Conservation (phyloP, 1,139 yeast genomes). For the Debaryomyces fabryi region DNA sequence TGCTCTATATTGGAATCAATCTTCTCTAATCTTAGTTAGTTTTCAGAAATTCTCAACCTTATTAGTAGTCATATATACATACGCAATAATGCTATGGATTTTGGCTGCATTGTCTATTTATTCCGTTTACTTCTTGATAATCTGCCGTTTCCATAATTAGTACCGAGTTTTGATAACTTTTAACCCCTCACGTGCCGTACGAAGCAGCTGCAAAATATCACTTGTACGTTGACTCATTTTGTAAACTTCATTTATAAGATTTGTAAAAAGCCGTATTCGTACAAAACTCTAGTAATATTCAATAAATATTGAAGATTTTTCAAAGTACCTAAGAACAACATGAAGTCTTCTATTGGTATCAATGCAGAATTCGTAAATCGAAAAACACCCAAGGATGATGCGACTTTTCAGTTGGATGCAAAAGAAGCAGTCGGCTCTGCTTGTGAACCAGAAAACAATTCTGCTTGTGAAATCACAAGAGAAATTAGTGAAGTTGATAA, state of each 20-base stretch:
- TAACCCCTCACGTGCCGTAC: not conserved
- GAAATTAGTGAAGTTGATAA: conserved; percentile 12
- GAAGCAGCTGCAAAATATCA: conserved; percentile 1
- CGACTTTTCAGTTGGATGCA: not conserved
- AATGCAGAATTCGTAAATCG: not conserved
- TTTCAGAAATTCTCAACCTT: conserved; percentile 13
- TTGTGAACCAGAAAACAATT: not conserved
- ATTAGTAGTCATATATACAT: conserved; percentile 21
- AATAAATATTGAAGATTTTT: not conserved
- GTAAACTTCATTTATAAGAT: not conserved
- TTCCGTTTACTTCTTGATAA: not conserved
- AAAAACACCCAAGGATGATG: not conserved
- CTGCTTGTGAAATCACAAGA: conserved; percentile 10
- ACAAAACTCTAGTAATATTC: not conserved
- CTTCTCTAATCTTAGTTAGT: conserved; percentile 31
- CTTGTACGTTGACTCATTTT: conserved; percentile 7
- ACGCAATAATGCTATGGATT: conserved; percentile 48
- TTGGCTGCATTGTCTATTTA: conserved; percentile 38
- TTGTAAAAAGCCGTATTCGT: not conserved
- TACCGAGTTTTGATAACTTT: not conserved
- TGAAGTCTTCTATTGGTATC: not conserved
- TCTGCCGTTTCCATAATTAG: not conserved
- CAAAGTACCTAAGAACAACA: not conserved
- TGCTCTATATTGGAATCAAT: conserved; percentile 47
- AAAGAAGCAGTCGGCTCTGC: not conserved